Percentiles rank a stretch among this genome's conserved stretches.
phyloP scores from a whole-genome alignment of 2,329 filamentous ascomycete species.

The Seiridium cupressi region DNA sequence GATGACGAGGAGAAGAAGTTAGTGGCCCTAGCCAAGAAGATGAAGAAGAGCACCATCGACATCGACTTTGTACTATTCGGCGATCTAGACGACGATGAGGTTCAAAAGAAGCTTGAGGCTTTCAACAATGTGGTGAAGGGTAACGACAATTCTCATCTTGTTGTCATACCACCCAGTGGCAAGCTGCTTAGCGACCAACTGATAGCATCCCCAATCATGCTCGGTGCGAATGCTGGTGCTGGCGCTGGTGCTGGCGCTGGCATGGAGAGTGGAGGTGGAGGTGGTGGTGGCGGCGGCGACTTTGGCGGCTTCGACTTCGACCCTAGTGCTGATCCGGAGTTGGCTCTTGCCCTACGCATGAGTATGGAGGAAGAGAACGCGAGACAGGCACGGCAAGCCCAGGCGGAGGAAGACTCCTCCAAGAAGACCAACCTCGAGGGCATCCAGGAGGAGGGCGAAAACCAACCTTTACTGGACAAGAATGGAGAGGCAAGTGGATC shows the following conservation, averaged over 20 bases:
- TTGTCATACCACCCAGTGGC: constrained; percentile 85
- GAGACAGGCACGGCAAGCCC: constrained; percentile 80
- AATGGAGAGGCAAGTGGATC: constrained; percentile 63
- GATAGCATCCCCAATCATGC: constrained; percentile 83
- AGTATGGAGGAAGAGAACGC: constrained; percentile 98
- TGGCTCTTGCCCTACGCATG: constrained; percentile 93
- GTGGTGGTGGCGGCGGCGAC: constrained; percentile 46
- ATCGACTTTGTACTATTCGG: constrained; percentile 96
- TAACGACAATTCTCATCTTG: constrained; percentile 86
- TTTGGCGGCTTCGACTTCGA: constrained; percentile 86
- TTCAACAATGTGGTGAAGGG: constrained; percentile 94
- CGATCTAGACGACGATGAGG: constrained; percentile 85
- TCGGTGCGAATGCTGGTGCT: constrained; percentile 69
- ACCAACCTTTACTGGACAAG: constrained; percentile 62
- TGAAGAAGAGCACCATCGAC: constrained; percentile 96
- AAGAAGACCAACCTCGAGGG: constrained; percentile 76
- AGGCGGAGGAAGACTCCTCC: constrained; percentile 69
- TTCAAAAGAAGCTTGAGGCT: constrained; percentile 85
- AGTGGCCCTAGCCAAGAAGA: constrained; percentile 88
- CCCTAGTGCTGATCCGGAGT: constrained; percentile 85
- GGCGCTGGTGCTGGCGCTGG: constrained; percentile 48
- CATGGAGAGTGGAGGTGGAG: constrained; percentile 44
- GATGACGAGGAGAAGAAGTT: constrained; percentile 87
- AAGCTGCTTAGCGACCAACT: constrained; percentile 92
- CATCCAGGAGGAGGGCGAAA: constrained; percentile 78